These are phyloP conservation scores for Dioscorea alata DNA, from an alignment of 106 monocot species.

Conservation along the genomic window DNA sequence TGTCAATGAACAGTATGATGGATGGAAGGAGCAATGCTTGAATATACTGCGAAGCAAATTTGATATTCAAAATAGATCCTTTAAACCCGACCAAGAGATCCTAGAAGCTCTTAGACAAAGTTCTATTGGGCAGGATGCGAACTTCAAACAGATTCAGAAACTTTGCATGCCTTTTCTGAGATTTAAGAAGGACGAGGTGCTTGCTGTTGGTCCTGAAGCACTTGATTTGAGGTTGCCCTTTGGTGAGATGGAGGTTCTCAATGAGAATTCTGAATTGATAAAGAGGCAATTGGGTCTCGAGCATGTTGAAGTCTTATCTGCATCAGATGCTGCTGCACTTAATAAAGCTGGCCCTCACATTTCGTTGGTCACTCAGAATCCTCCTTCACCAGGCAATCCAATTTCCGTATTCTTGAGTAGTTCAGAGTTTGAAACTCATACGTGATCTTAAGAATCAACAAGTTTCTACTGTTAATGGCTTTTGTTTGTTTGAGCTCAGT, in stretches of 20 bases:
- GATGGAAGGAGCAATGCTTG: conserved; percentile 76
- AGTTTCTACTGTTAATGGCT: no score
- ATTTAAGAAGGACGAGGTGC: conserved; percentile 78
- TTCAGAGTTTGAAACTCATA: conserved; percentile 16
- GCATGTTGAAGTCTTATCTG: conserved; percentile 53
- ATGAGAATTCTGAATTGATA: conserved; percentile 67
- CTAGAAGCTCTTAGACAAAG: conserved; percentile 50
- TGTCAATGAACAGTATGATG: conserved; percentile 84
- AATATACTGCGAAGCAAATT: conserved; percentile 61
- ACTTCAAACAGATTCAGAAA: conserved; percentile 72
- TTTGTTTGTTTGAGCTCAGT: no score
- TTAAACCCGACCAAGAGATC: conserved; percentile 63
- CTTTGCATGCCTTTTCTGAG: conserved; percentile 90
- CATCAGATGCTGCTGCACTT: conserved; percentile 35
- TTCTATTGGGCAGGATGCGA: conserved; percentile 38
- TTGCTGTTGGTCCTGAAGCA: conserved; percentile 59
- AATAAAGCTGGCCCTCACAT: conserved; percentile 42
- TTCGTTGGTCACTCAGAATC: conserved; percentile 55
- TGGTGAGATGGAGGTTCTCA: conserved; percentile 74
- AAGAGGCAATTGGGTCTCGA: conserved; percentile 79
- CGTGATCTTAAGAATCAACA: not conserved
- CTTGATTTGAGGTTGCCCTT: conserved; percentile 83
- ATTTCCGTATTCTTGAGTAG: conserved; percentile 51
- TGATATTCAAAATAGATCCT: conserved; percentile 26
- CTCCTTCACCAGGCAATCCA: conserved; percentile 76